These are phyloP conservation scores for Gynostemma pentaphyllum DNA, from an alignment of 306 rosid genomes.

Conservation along the genomic window DNA sequence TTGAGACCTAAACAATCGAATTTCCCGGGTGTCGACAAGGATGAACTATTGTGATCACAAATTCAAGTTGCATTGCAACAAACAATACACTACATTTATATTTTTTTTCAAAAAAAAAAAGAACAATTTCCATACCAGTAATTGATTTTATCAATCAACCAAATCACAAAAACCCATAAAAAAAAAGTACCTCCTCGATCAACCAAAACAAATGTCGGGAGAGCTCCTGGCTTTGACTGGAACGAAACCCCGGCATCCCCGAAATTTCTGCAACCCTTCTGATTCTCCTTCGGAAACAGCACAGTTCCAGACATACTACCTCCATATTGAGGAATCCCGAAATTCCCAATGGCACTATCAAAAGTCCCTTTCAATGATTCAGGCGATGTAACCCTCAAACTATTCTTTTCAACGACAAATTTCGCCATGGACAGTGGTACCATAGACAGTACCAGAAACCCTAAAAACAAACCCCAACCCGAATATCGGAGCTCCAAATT, in stretches of 20 bases:
- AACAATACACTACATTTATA: not conserved
- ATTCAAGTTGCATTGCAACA: not conserved
- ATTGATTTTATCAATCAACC: not conserved
- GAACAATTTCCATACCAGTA: not conserved
- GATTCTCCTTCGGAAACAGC: slow-evolving; percentile 69
- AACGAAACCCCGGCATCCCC: slow-evolving; percentile 60
- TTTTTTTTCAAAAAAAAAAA: not conserved
- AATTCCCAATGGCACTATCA: slow-evolving; percentile 96
- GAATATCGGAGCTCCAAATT: slow-evolving; percentile 52
- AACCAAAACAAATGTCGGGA: slow-evolving; percentile 77
- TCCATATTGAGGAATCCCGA: slow-evolving; percentile 96
- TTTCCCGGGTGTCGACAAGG: not conserved
- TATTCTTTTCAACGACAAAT: slow-evolving; percentile 96
- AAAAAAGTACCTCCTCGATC: slow-evolving; percentile 83
- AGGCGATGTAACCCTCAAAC: slow-evolving; percentile 86
- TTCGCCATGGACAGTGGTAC: slow-evolving; percentile 42
- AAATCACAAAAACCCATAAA: not conserved
- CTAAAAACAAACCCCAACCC: slow-evolving; percentile 35
- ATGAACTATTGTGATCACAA: not conserved
- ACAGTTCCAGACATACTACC: slow-evolving; percentile 96
- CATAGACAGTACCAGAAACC: slow-evolving; percentile 48
- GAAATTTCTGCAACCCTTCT: slow-evolving; percentile 73
- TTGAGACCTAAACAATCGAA: not conserved
- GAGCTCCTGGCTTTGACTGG: slow-evolving; percentile 70
- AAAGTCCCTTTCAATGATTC: slow-evolving; percentile 62